Evolutionary conservation across 176 grass and related monocot genomes (phyloP).

Genomic region (Tuctoria greenei): DNA sequence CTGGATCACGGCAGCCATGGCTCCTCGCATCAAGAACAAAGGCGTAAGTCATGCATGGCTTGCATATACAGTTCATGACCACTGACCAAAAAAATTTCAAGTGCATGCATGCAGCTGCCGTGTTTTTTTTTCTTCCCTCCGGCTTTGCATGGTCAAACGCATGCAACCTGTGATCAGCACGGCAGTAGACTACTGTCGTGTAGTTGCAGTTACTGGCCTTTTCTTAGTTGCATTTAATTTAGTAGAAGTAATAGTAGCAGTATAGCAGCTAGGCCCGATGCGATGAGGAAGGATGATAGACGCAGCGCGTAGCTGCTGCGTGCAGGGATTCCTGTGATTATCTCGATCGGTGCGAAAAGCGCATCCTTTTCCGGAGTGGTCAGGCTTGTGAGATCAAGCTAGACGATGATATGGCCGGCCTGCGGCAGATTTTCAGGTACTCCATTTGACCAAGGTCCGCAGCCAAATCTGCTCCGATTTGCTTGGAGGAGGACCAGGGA

Average conservation of each 20-base stretch:
- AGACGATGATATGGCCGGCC: slow-evolving; percentile 25
- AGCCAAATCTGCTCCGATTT: slow-evolving; percentile 37
- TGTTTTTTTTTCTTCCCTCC: neutral
- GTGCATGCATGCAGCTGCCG: neutral
- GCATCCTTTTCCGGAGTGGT: slow-evolving; percentile 39
- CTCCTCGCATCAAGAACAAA: slow-evolving; percentile 49
- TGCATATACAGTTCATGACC: neutral
- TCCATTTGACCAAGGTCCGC: slow-evolving; percentile 45
- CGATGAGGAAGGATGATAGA: neutral
- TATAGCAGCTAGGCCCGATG: slow-evolving; percentile 35
- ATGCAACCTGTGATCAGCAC: slow-evolving; percentile 9
- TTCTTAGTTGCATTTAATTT: slow-evolving; percentile 33
- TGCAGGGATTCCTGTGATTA: slow-evolving; percentile 31
- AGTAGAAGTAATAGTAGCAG: neutral
- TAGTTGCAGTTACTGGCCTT: slow-evolving; percentile 9
- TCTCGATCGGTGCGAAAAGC: slow-evolving; percentile 34
- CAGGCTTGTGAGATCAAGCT: slow-evolving; percentile 18
- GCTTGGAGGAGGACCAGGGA: slow-evolving; percentile 38
- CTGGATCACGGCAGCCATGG: slow-evolving; percentile 56
- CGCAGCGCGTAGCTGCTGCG: neutral
- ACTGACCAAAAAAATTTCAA: neutral
- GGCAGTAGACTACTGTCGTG: neutral
- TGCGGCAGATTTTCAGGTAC: slow-evolving; percentile 43
- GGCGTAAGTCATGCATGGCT: slow-evolving; percentile 42
- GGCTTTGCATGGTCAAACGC: slow-evolving; percentile 9